phyloP scores from a whole-genome alignment of 805 yeast genomes.

The Candida insectalens region DNA sequence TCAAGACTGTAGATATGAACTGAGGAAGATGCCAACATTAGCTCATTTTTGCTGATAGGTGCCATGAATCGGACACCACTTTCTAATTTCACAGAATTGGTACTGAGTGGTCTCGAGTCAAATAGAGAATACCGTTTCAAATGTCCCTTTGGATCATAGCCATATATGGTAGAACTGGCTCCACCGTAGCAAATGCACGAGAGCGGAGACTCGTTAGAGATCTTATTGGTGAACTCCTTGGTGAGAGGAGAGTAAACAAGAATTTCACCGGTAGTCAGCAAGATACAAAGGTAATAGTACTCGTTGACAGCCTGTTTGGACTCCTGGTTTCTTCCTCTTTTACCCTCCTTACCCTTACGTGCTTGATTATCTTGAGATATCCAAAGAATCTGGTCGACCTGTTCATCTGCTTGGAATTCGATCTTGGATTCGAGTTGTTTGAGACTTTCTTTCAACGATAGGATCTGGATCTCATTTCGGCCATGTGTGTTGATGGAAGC shows the following conservation, averaged over 20 bases:
- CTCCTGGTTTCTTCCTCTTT: slow-evolving; percentile 19
- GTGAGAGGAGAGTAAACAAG: slow-evolving; percentile 34
- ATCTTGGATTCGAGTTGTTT: slow-evolving; percentile 21
- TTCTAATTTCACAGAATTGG: slow-evolving; percentile 5
- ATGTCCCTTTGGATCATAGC: slow-evolving; percentile 19
- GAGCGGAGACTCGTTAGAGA: slow-evolving; percentile 23
- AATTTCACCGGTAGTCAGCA: slow-evolving; percentile 27
- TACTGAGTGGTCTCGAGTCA: slow-evolving; percentile 9
- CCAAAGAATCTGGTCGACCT: slow-evolving; percentile 30
- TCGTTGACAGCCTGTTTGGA: not conserved
- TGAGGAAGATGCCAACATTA: slow-evolving; percentile 21
- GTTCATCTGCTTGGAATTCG: slow-evolving; percentile 33
- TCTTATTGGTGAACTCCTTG: slow-evolving; percentile 28
- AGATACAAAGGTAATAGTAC: slow-evolving; percentile 13
- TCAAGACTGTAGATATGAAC: slow-evolving; percentile 25
- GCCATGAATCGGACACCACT: slow-evolving; percentile 11
- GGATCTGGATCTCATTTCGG: slow-evolving; percentile 37
- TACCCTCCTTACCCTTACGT: slow-evolving; percentile 8
- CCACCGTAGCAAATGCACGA: slow-evolving; percentile 16
- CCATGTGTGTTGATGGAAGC: slow-evolving; percentile 31
- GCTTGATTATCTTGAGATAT: slow-evolving; percentile 6
- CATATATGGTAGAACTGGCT: slow-evolving; percentile 12
- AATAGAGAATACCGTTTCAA: slow-evolving; percentile 17
- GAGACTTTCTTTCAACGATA: slow-evolving; percentile 19
- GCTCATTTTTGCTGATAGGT: slow-evolving; percentile 6